These are phyloP conservation scores for Delphinella strobiligena DNA, from an alignment of 2,329 filamentous ascomycete genomes.

Conservation along the genomic window DNA sequence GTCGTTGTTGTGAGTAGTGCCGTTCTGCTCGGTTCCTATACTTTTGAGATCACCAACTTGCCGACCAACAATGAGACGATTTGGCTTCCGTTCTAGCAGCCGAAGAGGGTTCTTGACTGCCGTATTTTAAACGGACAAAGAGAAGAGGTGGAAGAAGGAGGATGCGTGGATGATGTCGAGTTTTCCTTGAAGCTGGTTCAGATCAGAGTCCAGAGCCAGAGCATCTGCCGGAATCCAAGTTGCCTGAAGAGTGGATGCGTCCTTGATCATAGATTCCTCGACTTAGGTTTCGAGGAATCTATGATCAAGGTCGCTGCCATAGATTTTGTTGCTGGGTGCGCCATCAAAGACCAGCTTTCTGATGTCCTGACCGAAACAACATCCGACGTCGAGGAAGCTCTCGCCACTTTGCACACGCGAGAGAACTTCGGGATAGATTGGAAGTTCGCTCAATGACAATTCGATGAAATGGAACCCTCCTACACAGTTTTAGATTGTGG, in stretches of 20 bases:
- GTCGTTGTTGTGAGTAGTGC: too few relatives aligned
- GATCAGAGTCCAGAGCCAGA: slow-evolving; percentile 10
- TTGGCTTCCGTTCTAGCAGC: too few relatives aligned
- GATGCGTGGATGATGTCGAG: slow-evolving; percentile 25
- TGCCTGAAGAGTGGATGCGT: slow-evolving; percentile 15
- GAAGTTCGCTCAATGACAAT: slow-evolving; percentile 24
- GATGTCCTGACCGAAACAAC: slow-evolving; percentile 29
- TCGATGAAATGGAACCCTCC: slow-evolving; percentile 33
- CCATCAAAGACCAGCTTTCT: slow-evolving; percentile 28
- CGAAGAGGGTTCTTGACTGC: background rate
- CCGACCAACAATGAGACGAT: background rate
- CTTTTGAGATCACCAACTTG: background rate
- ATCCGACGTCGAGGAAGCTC: slow-evolving; percentile 31
- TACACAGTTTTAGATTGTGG: too few relatives aligned
- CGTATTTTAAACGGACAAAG: slow-evolving; percentile 20
- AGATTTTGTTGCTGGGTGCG: slow-evolving; percentile 19
- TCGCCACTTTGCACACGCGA: slow-evolving; percentile 12
- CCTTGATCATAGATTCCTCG: slow-evolving; percentile 26
- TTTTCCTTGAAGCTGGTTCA: background rate
- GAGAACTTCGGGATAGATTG: slow-evolving; percentile 20
- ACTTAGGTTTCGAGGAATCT: slow-evolving; percentile 27
- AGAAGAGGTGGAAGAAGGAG: slow-evolving; percentile 31
- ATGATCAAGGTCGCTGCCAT: slow-evolving; percentile 20
- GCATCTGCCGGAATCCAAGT: slow-evolving; percentile 15
- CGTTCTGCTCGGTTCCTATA: too few relatives aligned